Evolutionary conservation across 1,284 basidiomycete species (phyloP), one percentile per base, ranked within the genome.

Genomic region (Cerrena zonata): DNA sequence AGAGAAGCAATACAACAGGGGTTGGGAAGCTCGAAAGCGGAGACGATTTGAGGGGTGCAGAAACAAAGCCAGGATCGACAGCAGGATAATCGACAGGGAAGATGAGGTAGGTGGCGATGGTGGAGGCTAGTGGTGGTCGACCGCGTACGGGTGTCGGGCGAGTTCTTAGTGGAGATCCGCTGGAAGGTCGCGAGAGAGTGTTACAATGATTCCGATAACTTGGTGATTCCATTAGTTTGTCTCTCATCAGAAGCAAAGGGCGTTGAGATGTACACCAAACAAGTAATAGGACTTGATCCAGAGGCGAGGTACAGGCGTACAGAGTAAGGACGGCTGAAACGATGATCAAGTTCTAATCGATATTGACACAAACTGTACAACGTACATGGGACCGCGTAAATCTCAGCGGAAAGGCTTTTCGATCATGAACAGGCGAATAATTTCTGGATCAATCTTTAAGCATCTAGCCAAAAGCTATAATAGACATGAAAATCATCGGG

Each of bases 301-400:
- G 75, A 0, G 95, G 95, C 2, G 94, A 94, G 13, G 95, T 98
- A 62, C 94, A 96, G 7, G 94, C 95, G 67, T 94, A 97, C 25
- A 98, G 72, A 0, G 95, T 99, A 54, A 99, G 77, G 22, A 98
- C 84, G 50, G 94, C 92, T 95, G 56, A 5, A n/a, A 51, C 34
- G 7, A 34, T 19, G 19, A 42, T 13, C 15, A 7, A 34, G 30
- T 7, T 34, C 15, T 47, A 45, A 38, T 25, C 7, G 18, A 37
- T 2, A 18, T n/a, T n/a, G n/a, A n/a, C n/a, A n/a, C n/a, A n/a
- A n/a, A n/a, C n/a, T n/a, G n/a, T n/a, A n/a, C 22, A 45, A 76
- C 89, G 52, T 61, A 94, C 93, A 96, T 43, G 95, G 91, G 62
- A 99, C 98, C 1, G 94, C 95, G 67, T 98, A 98, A 30, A 99